Evolutionary conservation across 192 early-diverging fungal genomes (phyloP).

Genomic region (Entophlyctis luteolus): DNA sequence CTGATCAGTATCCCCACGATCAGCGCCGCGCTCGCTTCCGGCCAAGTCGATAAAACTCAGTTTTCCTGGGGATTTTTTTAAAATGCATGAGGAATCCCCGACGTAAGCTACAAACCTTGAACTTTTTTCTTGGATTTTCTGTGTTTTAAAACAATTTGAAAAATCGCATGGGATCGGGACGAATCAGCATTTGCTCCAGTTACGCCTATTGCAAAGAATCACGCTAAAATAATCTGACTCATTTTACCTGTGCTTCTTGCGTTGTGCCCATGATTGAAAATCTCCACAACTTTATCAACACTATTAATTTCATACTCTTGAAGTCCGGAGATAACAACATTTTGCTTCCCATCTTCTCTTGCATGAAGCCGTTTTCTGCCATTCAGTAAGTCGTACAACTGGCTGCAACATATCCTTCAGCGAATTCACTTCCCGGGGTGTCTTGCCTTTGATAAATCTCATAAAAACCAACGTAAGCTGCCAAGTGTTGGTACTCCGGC

Average conservation of each 20-base stretch:
- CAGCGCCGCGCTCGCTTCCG: conserved; percentile 95
- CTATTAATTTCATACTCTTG: conserved; percentile 83
- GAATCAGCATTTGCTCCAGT: conserved; percentile 94
- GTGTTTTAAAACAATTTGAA: conserved; percentile 85
- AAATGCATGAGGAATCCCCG: too few species aligned
- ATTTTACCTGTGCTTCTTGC: conserved; percentile 83
- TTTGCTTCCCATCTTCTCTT: conserved; percentile 91
- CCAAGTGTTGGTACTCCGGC: conserved; percentile 69
- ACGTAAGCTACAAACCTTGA: conserved; percentile 39
- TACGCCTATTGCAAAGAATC: conserved; percentile 49
- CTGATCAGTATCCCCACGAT: conserved; percentile 87
- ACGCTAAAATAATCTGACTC: too few species aligned
- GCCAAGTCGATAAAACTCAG: conserved; percentile 98
- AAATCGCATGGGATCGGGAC: conserved; percentile 94
- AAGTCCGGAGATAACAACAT: conserved; percentile 87
- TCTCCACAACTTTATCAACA: conserved; percentile 81
- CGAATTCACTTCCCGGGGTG: too few species aligned
- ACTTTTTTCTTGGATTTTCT: conserved; percentile 58
- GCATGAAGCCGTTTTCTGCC: conserved; percentile 88
- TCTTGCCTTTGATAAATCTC: conserved; percentile 90
- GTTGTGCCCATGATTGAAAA: conserved; percentile 89
- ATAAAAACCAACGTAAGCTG: conserved; percentile 85
- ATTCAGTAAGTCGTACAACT: conserved; percentile 91
- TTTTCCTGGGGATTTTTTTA: conserved; percentile 56
- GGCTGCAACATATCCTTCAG: conserved; percentile 51